Percentiles rank a stretch among this genome's conserved stretches.
Conservation (phyloP, 2,329 filamentous ascomycete species). For the Aspergillus transmontanensis region DNA sequence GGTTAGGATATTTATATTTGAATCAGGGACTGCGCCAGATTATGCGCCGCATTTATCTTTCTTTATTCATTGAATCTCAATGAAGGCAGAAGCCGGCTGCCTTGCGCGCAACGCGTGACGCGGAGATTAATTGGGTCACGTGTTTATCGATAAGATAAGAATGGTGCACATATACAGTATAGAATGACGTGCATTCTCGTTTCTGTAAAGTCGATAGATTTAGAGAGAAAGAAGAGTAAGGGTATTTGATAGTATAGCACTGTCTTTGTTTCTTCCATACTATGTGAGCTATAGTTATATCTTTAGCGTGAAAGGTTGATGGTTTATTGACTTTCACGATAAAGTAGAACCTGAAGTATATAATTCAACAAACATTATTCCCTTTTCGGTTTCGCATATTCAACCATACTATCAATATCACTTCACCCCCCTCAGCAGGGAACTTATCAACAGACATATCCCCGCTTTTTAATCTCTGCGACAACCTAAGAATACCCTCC, state of each 20-base stretch:
- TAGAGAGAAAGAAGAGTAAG: neutral
- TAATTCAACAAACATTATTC: neutral
- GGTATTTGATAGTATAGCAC: neutral
- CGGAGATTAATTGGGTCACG: slow-evolving; percentile 23
- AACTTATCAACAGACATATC: neutral
- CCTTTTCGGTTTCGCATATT: neutral
- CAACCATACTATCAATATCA: neutral
- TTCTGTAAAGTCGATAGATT: neutral
- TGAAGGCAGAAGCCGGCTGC: slow-evolving; percentile 15
- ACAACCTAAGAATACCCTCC: neutral
- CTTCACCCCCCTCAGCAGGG: no score
- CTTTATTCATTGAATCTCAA: neutral
- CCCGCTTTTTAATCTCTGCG: neutral
- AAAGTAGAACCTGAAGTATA: neutral
- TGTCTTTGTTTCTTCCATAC: neutral
- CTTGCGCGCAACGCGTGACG: slow-evolving; percentile 21
- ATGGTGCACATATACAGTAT: neutral
- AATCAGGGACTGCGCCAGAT: neutral
- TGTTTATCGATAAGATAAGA: slow-evolving; percentile 3
- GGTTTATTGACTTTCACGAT: neutral
- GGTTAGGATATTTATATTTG: neutral
- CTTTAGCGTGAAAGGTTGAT: neutral
- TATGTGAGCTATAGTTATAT: neutral
- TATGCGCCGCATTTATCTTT: neutral
- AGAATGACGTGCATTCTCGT: neutral